A percentile compares a stretch with the other conserved stretches of the same genome.
Evolutionary conservation across 2,329 filamentous ascomycete genomes (phyloP).

Genomic region (Aureobasidium sp.): DNA sequence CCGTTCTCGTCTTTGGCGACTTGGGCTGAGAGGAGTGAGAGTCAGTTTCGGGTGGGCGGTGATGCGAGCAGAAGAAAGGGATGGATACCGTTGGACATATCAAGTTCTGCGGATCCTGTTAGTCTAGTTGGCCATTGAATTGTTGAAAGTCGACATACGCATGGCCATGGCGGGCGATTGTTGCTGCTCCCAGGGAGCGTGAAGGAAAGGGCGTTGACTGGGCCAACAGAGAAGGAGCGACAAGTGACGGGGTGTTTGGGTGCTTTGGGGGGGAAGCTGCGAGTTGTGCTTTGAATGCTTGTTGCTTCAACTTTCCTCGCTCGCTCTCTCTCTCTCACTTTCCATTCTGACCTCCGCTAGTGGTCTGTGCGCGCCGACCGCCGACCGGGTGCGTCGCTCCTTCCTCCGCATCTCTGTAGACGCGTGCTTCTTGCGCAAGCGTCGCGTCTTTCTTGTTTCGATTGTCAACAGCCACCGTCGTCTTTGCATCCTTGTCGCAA

Average conservation of each 20-base stretch:
- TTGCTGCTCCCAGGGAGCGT: constrained; percentile 17
- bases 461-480: background rate
- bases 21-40: constrained; percentile 43
- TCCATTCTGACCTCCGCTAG: background rate
- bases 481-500: background rate
- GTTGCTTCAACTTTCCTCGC: background rate
- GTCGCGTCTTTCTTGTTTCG: background rate
- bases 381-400: background rate
- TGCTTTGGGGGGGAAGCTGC: background rate
- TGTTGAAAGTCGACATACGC: constrained; percentile 41
- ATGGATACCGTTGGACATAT: constrained; percentile 74
- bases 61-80: background rate
- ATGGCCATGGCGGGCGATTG: constrained; percentile 47
- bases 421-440: constrained; percentile 2
- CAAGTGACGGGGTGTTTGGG: background rate
- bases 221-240: background rate
- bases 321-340: background rate
- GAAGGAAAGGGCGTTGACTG: background rate
- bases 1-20: constrained; percentile 97
- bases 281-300: background rate
- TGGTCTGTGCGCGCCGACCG: background rate
- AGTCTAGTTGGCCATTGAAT: constrained; percentile 22
- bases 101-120: constrained; percentile 55
- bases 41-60: constrained; percentile 1
- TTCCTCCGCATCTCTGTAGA: background rate